Conservation (phyloP, 139 green algal species). For the Micromonas pusilla region DNA sequence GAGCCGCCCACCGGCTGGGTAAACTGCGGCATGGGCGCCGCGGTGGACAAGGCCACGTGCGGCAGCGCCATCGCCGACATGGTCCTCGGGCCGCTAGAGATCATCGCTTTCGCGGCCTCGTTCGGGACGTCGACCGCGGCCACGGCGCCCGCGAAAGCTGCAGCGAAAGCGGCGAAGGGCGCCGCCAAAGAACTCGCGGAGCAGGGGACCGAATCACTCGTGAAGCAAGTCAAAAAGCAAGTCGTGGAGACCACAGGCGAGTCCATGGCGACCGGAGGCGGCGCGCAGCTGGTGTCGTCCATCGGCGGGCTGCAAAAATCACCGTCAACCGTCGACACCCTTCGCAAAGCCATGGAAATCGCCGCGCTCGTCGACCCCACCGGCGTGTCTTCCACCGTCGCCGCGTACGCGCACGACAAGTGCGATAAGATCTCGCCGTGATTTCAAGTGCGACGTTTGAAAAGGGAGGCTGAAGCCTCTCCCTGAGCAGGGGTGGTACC, state of each 20-base stretch:
- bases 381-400: conserved; percentile 3
- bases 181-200: background rate
- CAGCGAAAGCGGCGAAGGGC: background rate
- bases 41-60: background rate
- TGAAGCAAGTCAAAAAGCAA: background rate
- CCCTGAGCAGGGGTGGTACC: too few relatives aligned
- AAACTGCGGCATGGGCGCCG: conserved; percentile 5
- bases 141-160: background rate
- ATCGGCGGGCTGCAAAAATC: too few relatives aligned
- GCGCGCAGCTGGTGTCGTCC: too few relatives aligned
- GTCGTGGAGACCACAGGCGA: background rate
- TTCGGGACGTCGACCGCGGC: background rate
- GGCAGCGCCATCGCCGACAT: background rate
- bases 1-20: background rate
- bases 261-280: too few relatives aligned
- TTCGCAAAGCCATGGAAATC: background rate
- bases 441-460: too few relatives aligned
- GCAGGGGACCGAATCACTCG: background rate
- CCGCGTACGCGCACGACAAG: background rate
- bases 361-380: background rate
- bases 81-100: conserved; percentile 11
- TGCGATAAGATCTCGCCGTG: conserved; percentile 26
- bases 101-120: conserved; percentile 7
- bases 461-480: too few relatives aligned
- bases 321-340: background rate